Conservation (phyloP, 257 asterid species). For the Handroanthus guayacan region DNA sequence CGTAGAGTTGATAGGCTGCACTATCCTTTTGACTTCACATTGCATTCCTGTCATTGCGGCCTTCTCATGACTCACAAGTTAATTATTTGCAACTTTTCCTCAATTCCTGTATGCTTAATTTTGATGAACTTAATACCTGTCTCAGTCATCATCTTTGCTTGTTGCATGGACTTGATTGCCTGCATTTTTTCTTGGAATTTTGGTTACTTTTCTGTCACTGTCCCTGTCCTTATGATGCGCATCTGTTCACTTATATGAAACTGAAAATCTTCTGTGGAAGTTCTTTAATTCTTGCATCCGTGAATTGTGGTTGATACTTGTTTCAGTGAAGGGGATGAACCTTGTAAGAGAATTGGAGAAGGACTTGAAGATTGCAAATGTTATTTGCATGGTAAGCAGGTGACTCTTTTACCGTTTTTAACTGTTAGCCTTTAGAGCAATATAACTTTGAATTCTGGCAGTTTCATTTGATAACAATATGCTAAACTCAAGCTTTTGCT, state of each 20-base stretch:
- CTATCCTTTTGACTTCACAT: neutral
- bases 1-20: constrained; percentile 15
- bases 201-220: constrained; percentile 2
- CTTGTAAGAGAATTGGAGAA: constrained; percentile 94
- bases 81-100: neutral
- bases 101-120: constrained; percentile 22
- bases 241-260: constrained; percentile 30
- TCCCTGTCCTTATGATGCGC: constrained; percentile 22
- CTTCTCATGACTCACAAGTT: constrained; percentile 21
- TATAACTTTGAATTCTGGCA: constrained; percentile 30
- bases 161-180: constrained; percentile 24
- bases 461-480: constrained; percentile 16
- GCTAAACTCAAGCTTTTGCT: constrained; percentile 29
- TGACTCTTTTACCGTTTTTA: constrained; percentile 51
- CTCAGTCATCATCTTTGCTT: constrained; percentile 25
- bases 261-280: neutral
- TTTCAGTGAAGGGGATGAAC: constrained; percentile 96
- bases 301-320: constrained; percentile 36
- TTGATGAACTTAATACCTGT: constrained; percentile 24
- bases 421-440: constrained; percentile 34
- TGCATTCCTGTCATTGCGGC: neutral
- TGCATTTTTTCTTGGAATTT: constrained; percentile 2
- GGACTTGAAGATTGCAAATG: constrained; percentile 98
- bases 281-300: constrained; percentile 26
- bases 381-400: constrained; percentile 98